Conservation (phyloP, 2,329 filamentous ascomycete species). For the Penicillium sp. region DNA sequence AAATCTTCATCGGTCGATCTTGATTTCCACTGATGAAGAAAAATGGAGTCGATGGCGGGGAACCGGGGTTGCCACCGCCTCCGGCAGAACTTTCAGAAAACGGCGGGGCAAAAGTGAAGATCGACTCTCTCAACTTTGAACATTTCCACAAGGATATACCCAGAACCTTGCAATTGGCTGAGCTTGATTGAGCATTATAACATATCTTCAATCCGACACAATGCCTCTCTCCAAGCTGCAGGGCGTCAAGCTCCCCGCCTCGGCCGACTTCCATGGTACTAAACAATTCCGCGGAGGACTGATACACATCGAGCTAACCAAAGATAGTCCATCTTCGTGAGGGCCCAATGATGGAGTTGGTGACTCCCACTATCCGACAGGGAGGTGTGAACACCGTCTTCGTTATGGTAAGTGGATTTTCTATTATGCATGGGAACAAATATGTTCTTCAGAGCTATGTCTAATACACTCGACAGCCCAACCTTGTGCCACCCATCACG, state of each 20-base stretch:
- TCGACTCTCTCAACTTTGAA: conserved; percentile 1
- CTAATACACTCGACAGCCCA: conserved; percentile 51
- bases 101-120: conserved; percentile 25
- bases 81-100: conserved; percentile 28
- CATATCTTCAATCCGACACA: background rate
- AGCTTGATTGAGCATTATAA: background rate
- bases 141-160: background rate
- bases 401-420: conserved; percentile 46
- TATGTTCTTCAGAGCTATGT: conserved; percentile 23
- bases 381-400: conserved; percentile 66
- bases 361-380: conserved; percentile 55
- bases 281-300: background rate
- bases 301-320: conserved; percentile 12
- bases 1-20: no score
- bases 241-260: conserved; percentile 56
- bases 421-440: conserved; percentile 28
- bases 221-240: conserved; percentile 39
- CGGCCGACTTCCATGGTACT: conserved; percentile 62
- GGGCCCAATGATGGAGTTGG: conserved; percentile 60
- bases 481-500: conserved; percentile 63
- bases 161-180: conserved; percentile 1
- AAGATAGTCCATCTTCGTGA: conserved; percentile 64
- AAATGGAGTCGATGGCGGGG: background rate
- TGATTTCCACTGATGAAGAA: background rate
- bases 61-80: conserved; percentile 21